Percentiles rank a stretch among this genome's conserved stretches.
Evolutionary conservation across 129 eudicot species (phyloP).

Genomic region (Pittosporum tobira): DNA sequence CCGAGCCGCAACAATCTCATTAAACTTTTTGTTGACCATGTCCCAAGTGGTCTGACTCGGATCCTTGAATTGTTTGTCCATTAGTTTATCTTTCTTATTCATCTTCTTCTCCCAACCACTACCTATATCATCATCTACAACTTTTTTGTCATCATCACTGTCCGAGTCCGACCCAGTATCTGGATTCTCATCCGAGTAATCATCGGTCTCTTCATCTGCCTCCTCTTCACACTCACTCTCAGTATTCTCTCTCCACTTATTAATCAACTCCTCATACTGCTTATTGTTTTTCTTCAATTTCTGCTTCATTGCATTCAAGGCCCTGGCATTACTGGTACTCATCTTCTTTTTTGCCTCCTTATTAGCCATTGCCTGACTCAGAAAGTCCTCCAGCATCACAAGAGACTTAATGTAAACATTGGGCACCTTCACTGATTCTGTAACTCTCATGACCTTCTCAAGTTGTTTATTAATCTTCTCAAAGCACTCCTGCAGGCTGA

Average conservation of each 20-base stretch:
- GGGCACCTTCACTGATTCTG: slow-evolving; percentile 54
- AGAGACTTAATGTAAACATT: slow-evolving; percentile 67
- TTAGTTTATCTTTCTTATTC: slow-evolving; percentile 68
- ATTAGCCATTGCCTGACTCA: slow-evolving; percentile 70
- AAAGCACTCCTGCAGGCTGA: slow-evolving; percentile 76
- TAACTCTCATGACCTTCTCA: slow-evolving; percentile 81
- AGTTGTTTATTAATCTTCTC: slow-evolving; percentile 86
- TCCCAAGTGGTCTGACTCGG: slow-evolving; percentile 91
- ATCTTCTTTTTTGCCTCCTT: slow-evolving; percentile 90
- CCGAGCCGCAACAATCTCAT: slow-evolving; percentile 79
- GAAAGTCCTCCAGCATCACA: slow-evolving; percentile 74
- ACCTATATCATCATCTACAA: slow-evolving; percentile 21
- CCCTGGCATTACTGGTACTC: slow-evolving; percentile 94
- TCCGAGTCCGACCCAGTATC: slow-evolving; percentile 23
- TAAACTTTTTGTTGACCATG: slow-evolving; percentile 74
- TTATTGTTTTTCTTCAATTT: slow-evolving; percentile 84
- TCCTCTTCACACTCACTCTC: slow-evolving; percentile 52
- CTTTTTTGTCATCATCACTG: slow-evolving; percentile 33
- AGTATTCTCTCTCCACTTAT: slow-evolving; percentile 65
- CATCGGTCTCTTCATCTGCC: slow-evolving; percentile 36
- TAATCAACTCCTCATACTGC: slow-evolving; percentile 67
- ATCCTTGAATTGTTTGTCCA: slow-evolving; percentile 87
- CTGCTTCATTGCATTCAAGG: slow-evolving; percentile 91
- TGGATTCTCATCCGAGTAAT: slow-evolving; percentile 41
- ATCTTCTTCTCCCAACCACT: slow-evolving; percentile 61